Base-by-base conservation (phyloP, 768 basidiomycete genomes). In the Suillus brevipes region DNA sequence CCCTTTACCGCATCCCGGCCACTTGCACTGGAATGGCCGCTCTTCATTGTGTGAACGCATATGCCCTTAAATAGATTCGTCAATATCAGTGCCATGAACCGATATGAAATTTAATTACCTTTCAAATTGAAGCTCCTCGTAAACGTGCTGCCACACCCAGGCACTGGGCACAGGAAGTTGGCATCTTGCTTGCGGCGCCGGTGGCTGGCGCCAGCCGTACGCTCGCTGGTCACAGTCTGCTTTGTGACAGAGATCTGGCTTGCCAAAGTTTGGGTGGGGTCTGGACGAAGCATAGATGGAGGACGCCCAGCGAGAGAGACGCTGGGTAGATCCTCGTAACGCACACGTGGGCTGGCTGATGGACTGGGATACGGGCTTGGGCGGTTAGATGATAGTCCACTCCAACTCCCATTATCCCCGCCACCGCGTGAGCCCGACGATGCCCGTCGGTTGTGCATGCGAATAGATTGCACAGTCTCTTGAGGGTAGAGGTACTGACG, bases 41-140 rank as follows among this genome's bases (percentile, higher is more conserved):
- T 97, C 94, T 75, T 96, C 95, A 66, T 92, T 95, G 71, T 97
- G 96, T 16, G 92, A 94, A 49, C 96, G 91, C 70, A 97, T 83
- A 73, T 98, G 96, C n/a, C 96, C 90, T 91, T 68, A 64, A 64
- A 47, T 64, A 45, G 37, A 10, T 49, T 63, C 28, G 63, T 42
- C 64, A 68, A 64, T 64, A 60, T 62, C 66, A 63, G 3, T 16
- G 5, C 43, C 59, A 31, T 63, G 60, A 68, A 52, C 60, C 64
- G 45, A 6, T 25, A 52, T 34, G 2, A 38, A 58, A 63, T 56
- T 40, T 50, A 79, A 81, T 36, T 68, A 91, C 90, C 96, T 75
- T 95, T 95, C 64, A 97, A 75, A 74, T 97, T 97, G 80, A 97
- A 97, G 73, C 94, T 91, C 72, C 94, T 81, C 49, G 96, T 97